These are phyloP conservation scores for Ceratocystiopsis sp. DNA, from an alignment of 2,329 filamentous ascomycete genomes.

Conservation along the genomic window DNA sequence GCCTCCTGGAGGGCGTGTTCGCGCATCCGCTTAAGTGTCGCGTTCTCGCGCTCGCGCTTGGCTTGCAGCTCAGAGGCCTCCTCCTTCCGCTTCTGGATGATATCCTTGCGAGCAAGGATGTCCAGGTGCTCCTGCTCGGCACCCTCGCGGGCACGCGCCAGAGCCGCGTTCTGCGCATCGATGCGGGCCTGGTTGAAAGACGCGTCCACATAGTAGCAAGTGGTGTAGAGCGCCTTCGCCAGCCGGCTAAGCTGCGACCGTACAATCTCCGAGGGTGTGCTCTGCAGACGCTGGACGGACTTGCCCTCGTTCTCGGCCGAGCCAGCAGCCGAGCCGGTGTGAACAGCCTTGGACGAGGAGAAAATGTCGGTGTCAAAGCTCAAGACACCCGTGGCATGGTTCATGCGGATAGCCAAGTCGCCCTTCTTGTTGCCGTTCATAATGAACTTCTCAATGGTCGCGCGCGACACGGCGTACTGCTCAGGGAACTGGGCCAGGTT, in stretches of 20 bases:
- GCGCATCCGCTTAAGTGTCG: constrained; percentile 68
- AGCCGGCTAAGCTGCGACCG: constrained; percentile 85
- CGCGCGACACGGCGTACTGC: constrained; percentile 79
- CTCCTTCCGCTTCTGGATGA: constrained; percentile 96
- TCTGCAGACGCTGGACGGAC: constrained; percentile 87
- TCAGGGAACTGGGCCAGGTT: constrained; percentile 90
- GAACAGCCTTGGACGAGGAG: constrained; percentile 84
- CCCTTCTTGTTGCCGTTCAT: constrained; percentile 99
- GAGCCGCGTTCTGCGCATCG: constrained; percentile 62
- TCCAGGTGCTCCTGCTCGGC: constrained; percentile 85
- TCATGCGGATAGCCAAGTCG: constrained; percentile 86
- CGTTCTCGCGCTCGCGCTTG: constrained; percentile 81
- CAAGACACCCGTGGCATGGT: constrained; percentile 85
- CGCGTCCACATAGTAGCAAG: constrained; percentile 90
- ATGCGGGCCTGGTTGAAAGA: constrained; percentile 68
- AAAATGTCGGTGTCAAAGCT: constrained; percentile 98
- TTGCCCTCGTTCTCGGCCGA: constrained; percentile 74
- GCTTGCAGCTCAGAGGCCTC: constrained; percentile 79
- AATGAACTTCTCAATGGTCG: constrained; percentile 98
- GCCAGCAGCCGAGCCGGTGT: constrained; percentile 66
- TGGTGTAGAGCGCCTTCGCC: constrained; percentile 78
- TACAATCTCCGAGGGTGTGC: constrained; percentile 94
- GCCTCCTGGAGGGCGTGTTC: constrained; percentile 81
- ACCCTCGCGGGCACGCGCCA: constrained; percentile 67
- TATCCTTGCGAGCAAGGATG: constrained; percentile 66